These are phyloP conservation scores for Hygrophorus pudorinus DNA, from an alignment of 768 basidiomycete genomes.

Conservation along the genomic window DNA sequence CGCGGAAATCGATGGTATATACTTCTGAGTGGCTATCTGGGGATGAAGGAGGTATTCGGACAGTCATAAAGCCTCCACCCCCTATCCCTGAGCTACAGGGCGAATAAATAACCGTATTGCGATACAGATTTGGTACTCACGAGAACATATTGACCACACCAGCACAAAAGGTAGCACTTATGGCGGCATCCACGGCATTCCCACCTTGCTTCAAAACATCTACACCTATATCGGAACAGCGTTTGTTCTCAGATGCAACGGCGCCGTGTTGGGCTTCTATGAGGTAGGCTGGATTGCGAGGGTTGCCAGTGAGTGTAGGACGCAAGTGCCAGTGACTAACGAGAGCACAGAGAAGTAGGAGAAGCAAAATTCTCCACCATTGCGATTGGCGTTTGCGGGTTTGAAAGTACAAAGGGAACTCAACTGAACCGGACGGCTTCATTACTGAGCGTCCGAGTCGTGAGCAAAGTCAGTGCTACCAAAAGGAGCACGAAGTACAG, in stretches of 20 bases:
- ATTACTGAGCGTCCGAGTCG: no score
- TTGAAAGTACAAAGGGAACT: no score
- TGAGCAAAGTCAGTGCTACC: no score
- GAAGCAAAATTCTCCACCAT: no score
- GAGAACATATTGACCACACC: slow-evolving; percentile 90
- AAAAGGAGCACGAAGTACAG: no score
- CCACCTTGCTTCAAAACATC: slow-evolving; percentile 71
- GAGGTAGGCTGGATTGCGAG: slow-evolving; percentile 33
- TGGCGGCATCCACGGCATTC: slow-evolving; percentile 83
- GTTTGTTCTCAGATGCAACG: slow-evolving; percentile 80
- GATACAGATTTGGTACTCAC: slow-evolving; percentile 26
- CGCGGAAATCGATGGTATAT: slow-evolving; percentile 79
- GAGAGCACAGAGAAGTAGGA: no score
- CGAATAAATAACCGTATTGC: background rate
- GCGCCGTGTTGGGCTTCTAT: slow-evolving; percentile 64
- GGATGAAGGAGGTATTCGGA: slow-evolving; percentile 55
- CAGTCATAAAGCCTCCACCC: slow-evolving; percentile 82
- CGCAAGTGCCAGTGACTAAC: no score
- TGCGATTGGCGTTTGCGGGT: no score
- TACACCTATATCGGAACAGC: slow-evolving; percentile 83
- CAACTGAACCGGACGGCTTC: no score
- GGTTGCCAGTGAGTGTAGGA: no score
- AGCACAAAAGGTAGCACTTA: slow-evolving; percentile 68
- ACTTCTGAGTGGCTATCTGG: slow-evolving; percentile 42
- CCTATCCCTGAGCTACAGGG: slow-evolving; percentile 63